A percentile compares a stretch with the other conserved stretches of the same genome.
phyloP scores from a whole-genome alignment of 129 eudicot genomes.

The Flaveria trinervia region DNA sequence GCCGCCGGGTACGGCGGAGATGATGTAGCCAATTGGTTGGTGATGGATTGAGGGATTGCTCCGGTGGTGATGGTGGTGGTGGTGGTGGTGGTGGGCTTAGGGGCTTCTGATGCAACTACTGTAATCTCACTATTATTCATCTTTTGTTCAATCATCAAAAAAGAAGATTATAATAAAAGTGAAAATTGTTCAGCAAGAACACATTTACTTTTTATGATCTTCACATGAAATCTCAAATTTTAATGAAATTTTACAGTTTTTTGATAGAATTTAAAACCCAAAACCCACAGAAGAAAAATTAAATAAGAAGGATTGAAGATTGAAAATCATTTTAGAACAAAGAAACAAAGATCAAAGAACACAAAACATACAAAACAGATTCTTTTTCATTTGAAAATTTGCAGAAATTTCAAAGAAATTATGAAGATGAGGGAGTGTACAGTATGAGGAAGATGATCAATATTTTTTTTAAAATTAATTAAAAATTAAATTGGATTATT shows the following conservation, averaged over 20 bases:
- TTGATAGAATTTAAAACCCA: conserved; percentile 32
- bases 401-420: conserved; percentile 23
- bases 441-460: conserved; percentile 36
- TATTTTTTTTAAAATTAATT: background rate
- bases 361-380: conserved; percentile 8
- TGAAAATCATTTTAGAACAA: conserved; percentile 21
- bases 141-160: conserved; percentile 47
- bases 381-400: conserved; percentile 26
- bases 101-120: conserved; percentile 94
- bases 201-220: conserved; percentile 6
- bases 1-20: conserved; percentile 44
- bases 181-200: background rate
- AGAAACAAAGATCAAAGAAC: conserved; percentile 26
- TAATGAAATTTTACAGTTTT: background rate
- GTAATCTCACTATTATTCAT: conserved; percentile 64
- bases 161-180: background rate
- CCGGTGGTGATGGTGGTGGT: background rate
- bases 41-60: conserved; percentile 30
- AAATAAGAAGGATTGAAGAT: conserved; percentile 17
- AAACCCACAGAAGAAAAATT: background rate
- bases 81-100: conserved; percentile 28
- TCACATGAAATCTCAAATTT: background rate
- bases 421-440: conserved; percentile 19
- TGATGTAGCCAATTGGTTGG: conserved; percentile 36
- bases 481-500: conserved; percentile 24